Percentiles rank a stretch among this genome's conserved stretches.
Evolutionary conservation across 345 rosid genomes (phyloP).

Genomic region (Lagerstroemia speciosa): DNA sequence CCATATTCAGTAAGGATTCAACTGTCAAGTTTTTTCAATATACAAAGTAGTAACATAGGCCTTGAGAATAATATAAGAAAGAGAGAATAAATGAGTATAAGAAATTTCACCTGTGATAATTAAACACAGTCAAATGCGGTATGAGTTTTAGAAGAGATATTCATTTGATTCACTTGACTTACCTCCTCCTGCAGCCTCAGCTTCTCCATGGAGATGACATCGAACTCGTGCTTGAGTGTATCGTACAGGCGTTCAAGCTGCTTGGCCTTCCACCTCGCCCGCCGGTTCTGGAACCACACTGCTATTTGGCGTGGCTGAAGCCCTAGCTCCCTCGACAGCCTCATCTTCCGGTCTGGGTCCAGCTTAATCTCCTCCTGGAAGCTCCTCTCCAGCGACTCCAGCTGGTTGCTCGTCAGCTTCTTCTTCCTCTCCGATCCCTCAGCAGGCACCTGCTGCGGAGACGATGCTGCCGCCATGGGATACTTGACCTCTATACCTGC

Average conservation of each 20-base stretch:
- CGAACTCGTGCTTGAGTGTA: constrained; percentile 55
- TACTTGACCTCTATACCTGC: constrained; percentile 50
- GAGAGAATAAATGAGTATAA: too few relatives aligned
- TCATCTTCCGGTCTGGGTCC: constrained; percentile 72
- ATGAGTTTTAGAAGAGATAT: too few relatives aligned
- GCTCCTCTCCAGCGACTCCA: constrained; percentile 65
- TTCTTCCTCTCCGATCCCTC: constrained; percentile 49
- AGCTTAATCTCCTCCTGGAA: constrained; percentile 82
- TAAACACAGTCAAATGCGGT: too few relatives aligned
- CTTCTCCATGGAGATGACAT: constrained; percentile 55
- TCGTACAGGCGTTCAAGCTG: constrained; percentile 71
- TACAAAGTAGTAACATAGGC: too few relatives aligned
- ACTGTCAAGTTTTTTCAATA: too few relatives aligned
- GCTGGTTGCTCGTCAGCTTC: constrained; percentile 53
- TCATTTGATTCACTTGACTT: background rate
- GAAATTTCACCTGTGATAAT: too few relatives aligned
- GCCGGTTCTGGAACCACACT: constrained; percentile 88
- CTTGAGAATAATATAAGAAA: too few relatives aligned
- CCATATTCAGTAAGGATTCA: too few relatives aligned
- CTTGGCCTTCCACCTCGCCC: constrained; percentile 86
- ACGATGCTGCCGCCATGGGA: constrained; percentile 1
- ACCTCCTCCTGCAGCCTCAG: constrained; percentile 82
- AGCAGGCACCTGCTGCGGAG: background rate
- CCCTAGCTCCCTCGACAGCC: constrained; percentile 71
- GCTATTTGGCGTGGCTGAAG: constrained; percentile 84